Evolutionary conservation across 2,329 filamentous ascomycete species (phyloP), one percentile per base, ranked within the genome.

Genomic region (Hysterium pulicare): DNA sequence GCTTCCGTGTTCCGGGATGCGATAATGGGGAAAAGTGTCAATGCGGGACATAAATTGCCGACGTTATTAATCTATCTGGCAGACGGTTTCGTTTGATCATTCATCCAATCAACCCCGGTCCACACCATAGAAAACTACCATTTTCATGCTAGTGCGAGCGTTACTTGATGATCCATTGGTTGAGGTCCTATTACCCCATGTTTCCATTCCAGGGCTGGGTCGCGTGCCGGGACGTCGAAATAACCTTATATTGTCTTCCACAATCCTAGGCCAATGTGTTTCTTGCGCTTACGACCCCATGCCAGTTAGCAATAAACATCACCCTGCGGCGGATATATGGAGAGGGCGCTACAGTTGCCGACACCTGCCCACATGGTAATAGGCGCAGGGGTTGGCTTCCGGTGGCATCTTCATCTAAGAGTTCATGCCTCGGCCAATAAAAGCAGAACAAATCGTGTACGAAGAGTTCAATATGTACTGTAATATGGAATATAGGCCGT

Each of bases 381-480:
- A 47, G 38, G 15, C 28, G 44, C 36, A 36, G 20, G 48, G 43
- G 26, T 37, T 45, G 47, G 43, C 42, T 37, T 44, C 49, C n/a
- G 51, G 50, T 54, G 49, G 47, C 44, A 35, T 38, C 31, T 51
- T 55, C 53, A 61, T 63, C 58, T 61, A 49, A 40, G 51, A 44
- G 39, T 44, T 49, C 48, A 52, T 48, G 50, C 50, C 38, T 41
- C 40, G 23, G 13, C 52, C 48, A 61, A 61, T 59, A 43, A 58
- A 47, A 33, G 23, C 37, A 33, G 39, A 33, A 41, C 35, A 21
- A 33, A 46, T 34, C 19, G 40, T 51, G 33, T 54, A 49, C 47
- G 44, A 51, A 44, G 43, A 38, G 44, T 47, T 39, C 30, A 43
- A 38, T 46, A 38, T 50, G 45, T 51, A 34, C 23, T 38, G 42